Evolutionary conservation across 805 yeast species (phyloP), one percentile per base, ranked within the genome.

Genomic region (Candida glaebosa): DNA sequence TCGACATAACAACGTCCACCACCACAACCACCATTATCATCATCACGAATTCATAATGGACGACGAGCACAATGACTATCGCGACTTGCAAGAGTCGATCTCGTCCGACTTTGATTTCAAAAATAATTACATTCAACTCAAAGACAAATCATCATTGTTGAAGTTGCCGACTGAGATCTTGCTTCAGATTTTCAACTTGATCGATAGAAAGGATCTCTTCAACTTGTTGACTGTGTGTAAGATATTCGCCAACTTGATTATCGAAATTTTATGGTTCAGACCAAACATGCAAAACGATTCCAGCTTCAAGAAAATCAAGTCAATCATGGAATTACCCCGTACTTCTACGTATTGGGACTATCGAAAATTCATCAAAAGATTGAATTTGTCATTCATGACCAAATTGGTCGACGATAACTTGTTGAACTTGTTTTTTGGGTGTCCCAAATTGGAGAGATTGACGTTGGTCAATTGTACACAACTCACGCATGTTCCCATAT

Each of bases 241-340:
- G 52, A 76, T 81, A 46, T 89, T 96, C 84, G 85, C 89, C 8
- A 77, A 79, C 49, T 69, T 86, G 32, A 80, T 86, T 10, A 80
- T 88, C 8, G 96, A 87, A 53, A 71, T 83, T 32, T 67, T 90
- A 22, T 90, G 96, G 95, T 86, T 87, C 57, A 76, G 98, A 44
- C 96, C 97, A 3, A 78, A 77, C 33, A 72, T 87, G 60, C 77
- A 75, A 46, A 69, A 71, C 45, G 72, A 69, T 35, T 44, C 57
- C 2, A 69, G 81, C 2, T 75, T 79, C 48, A 61, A 62, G 34
- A 76, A 76, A 46, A 74, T 89, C 38, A 67, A 75, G 37, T 64
- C 69, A 34, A 78, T 87, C 33, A 75, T 84, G 74, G 54, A 51
- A 39, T 66, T 66, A 34, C 78, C 80, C 15, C 61, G 69, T 40